Conservation (phyloP, 257 asterid species). For the Coffea eugenioides region DNA sequence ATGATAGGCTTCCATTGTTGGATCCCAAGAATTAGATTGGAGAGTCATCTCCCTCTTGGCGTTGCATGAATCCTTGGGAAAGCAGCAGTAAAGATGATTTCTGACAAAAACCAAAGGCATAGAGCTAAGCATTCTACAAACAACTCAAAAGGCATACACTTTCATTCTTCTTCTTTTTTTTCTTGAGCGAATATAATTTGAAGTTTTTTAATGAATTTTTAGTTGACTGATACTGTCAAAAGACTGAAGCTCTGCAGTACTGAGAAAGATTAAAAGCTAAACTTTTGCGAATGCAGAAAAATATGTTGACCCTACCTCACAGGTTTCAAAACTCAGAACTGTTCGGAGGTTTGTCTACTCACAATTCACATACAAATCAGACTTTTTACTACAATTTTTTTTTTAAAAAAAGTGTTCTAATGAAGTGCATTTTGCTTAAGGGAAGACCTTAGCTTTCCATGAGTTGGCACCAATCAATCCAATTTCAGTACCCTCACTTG, state of each 20-base stretch:
- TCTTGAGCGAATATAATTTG: too few relatives aligned
- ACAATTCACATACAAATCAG: not conserved
- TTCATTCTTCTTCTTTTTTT: too few relatives aligned
- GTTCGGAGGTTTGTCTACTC: not conserved
- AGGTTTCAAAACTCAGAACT: not conserved
- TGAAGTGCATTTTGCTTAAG: not conserved
- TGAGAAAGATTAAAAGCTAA: not conserved
- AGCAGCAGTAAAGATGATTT: constrained; percentile 63
- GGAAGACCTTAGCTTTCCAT: not conserved
- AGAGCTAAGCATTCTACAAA: not conserved
- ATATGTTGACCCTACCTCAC: not conserved
- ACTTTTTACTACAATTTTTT: not conserved
- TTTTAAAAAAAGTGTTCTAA: not conserved
- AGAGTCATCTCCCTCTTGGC: constrained; percentile 30
- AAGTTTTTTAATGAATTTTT: not conserved
- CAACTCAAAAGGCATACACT: not conserved
- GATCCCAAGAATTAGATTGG: not conserved
- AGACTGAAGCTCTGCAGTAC: not conserved
- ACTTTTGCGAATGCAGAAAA: not conserved
- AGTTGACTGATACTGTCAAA: not conserved
- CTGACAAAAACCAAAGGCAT: constrained; percentile 37
- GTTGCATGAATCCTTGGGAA: constrained; percentile 38
- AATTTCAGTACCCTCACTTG: not conserved
- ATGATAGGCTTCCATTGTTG: not conserved
- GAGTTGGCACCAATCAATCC: not conserved